Evolutionary conservation across 2,329 filamentous ascomycete genomes (phyloP), one percentile per base, ranked within the genome.

Genomic region (Catunica adiposa): DNA sequence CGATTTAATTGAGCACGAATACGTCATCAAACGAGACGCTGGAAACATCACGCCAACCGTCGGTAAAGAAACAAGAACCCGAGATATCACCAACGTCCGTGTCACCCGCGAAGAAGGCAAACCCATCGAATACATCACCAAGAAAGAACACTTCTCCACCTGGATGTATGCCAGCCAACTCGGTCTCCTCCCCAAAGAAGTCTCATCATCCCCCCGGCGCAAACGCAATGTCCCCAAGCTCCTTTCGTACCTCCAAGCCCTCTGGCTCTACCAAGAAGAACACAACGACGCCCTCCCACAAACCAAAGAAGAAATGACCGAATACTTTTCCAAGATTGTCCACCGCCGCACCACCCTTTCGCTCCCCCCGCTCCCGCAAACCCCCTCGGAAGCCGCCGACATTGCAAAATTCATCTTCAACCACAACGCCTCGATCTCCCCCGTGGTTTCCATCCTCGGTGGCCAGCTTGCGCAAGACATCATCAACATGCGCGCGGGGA

Each of bases 401-500:
- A 71, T 97, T 25, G 79, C 87, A 56, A 83, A 76, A 63, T 98
- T 98, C 69, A 67, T 97, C 42, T 85, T 92, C 68, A 94, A 94
- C 62, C 73, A 96, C 4, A 84, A 82, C 56, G 80, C 81, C 63
- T 90, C 97, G 69, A 72, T 97, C 40, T 83, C 86, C 11, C 89
- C 92, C 6, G 87, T 94, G 7, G 83, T 86, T 0, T 89, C 92
- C 1, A 87, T 95, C 58, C 73, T 98, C 9, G 92, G 92, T 51
- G 92, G 89, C 8, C 82, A 89, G 66, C 76, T 98, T 15, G 88
- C 90, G 0, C 92, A 98, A 69, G 92, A 98, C 66, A 89, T 95
- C 53, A 97, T 98, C 70, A 97, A 97, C 64, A 89, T 96, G 31
- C 77, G 97, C 4, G 88, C 89, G 51, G 82, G 86, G 66, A 82